A percentile compares a stretch with the other conserved stretches of the same genome.
These are phyloP conservation scores for Pythium monospermum DNA, from an alignment of 352 stramenopile genomes.

Conservation along the genomic window DNA sequence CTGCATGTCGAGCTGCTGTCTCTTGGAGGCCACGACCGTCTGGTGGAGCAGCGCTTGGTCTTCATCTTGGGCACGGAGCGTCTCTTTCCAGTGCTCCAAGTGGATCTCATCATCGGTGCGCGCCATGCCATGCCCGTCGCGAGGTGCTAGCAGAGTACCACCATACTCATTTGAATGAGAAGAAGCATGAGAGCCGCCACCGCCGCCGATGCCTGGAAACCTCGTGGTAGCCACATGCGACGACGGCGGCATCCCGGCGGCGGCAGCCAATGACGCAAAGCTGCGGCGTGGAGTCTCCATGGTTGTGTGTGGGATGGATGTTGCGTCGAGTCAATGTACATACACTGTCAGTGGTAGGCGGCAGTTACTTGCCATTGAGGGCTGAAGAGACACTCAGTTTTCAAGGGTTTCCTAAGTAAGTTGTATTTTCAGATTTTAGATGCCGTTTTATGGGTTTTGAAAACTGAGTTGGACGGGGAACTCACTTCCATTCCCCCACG, in stretches of 20 bases:
- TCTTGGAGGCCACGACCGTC: constrained; percentile 63
- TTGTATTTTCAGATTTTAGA: no score
- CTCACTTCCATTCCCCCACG: no score
- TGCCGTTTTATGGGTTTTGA: no score
- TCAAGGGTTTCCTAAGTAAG: no score
- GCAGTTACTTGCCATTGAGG: no score
- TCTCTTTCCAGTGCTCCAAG: constrained; percentile 34
- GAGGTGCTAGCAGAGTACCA: neutral
- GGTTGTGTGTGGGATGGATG: neutral
- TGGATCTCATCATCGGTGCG: constrained; percentile 17
- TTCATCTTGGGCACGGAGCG: constrained; percentile 40
- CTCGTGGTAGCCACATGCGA: neutral
- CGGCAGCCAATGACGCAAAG: neutral
- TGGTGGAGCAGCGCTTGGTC: constrained; percentile 65
- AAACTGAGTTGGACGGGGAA: no score
- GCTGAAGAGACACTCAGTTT: no score
- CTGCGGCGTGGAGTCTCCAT: constrained; percentile 14
- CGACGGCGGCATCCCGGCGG: neutral
- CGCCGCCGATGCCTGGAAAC: constrained; percentile 17
- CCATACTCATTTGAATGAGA: neutral
- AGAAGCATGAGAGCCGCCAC: neutral
- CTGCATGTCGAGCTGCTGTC: constrained; percentile 56
- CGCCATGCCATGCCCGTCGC: neutral
- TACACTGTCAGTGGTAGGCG: no score
- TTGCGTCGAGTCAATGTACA: no score